phyloP scores from a whole-genome alignment of 129 eudicot genomes.

The Centrapalus pauciflorus region DNA sequence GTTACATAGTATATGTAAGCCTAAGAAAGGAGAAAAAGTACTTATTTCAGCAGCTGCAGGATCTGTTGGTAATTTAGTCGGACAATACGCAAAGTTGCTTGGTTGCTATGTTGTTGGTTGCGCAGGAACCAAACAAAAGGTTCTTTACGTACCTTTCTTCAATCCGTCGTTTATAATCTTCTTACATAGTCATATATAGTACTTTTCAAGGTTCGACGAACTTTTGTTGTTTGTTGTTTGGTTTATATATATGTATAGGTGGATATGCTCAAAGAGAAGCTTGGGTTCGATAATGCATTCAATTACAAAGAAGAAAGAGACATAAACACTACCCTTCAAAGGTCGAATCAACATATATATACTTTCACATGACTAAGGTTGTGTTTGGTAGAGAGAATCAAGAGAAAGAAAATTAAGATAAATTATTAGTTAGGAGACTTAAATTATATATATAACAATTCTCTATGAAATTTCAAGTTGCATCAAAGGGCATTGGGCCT shows the following conservation, averaged over 20 bases:
- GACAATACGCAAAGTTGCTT: constrained; percentile 65
- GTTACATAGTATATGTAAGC: constrained; percentile 47
- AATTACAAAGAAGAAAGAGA: constrained; percentile 59
- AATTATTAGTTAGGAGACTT: no score
- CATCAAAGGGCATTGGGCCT: no score
- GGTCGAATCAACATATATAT: constrained; percentile 33
- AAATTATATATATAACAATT: no score
- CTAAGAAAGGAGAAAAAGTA: constrained; percentile 62
- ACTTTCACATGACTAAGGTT: no score
- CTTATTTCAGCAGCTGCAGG: constrained; percentile 79
- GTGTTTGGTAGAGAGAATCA: no score
- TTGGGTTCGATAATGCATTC: constrained; percentile 80
- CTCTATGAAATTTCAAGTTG: background rate
- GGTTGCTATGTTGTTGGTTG: constrained; percentile 84
- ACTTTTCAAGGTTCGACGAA: no score
- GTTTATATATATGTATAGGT: no score
- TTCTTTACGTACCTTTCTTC: no score
- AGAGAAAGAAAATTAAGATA: no score
- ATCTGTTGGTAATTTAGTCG: constrained; percentile 70
- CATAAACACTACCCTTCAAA: constrained; percentile 51
- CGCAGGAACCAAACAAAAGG: constrained; percentile 62
- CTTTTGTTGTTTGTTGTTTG: background rate
- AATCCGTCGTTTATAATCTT: no score
- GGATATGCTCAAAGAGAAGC: constrained; percentile 47
- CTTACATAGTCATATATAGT: no score